Base-by-base conservation (phyloP, 345 rosid species). In the Excoecaria agallocha region DNA sequence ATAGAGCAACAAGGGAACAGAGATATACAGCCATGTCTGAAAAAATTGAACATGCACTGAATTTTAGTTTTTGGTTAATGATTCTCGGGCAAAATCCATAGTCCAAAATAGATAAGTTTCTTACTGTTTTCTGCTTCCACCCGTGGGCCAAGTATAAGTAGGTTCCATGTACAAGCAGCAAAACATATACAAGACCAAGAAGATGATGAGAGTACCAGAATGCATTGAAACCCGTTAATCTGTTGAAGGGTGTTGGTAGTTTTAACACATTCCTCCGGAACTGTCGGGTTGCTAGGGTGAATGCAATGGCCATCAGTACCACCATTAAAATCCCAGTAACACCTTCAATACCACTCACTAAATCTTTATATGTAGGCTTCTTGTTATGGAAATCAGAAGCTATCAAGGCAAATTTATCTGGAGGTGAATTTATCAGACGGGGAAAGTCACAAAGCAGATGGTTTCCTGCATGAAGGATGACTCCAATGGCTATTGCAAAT, bases 171-270 rank as follows among this genome's bases (percentile, higher is more conserved):
- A 89, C 84, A 17, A 89, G 81, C 59, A 95, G 92, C 87, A 93
- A 71, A 61, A 89, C 76, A 70, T 95, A 95, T 85, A 95, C 97
- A 50, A 95, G 50, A 25, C 83, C 90, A 4, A 90, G 82, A 68
- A 95, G 91, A 74, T 95, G 99, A 79, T 95, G 99, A 68, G 98
- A 87, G 74, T 95, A 95, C 99, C 99, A 95, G 77, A 95, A 95
- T 19, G 99, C 95, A 62, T 95, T 95, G 82, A 91, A 95, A 38
- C 99, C 99, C 22, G 97, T 89, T 74, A 93, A 77, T 74, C 86
- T 85, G 75, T 93, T 89, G 79, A 95, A 84, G 11, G 98, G 98
- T 51, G 90, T 70, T 2, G 97, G 98, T 39, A 94, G 87, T 68
- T 87, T 87, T 70, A 94, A 87, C 50, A 74, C 73, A 66, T 93